phyloP scores from a whole-genome alignment of 768 basidiomycete genomes.

The Kwoniella heveanensis region DNA sequence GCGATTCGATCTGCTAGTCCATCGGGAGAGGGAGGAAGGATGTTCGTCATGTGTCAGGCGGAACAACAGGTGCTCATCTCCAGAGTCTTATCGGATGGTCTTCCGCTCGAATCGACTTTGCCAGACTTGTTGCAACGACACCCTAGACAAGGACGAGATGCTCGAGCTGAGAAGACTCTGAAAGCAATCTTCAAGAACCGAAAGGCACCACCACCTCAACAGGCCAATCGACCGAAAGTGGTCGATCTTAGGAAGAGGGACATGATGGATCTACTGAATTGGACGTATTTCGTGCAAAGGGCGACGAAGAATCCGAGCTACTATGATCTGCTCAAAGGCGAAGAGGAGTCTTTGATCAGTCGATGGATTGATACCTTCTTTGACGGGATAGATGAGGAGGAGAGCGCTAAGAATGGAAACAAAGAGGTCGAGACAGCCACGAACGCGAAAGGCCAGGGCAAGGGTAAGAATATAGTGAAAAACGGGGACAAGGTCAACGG shows the following conservation, averaged over 20 bases:
- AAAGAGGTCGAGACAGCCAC: background rate
- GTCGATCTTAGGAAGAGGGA: slow-evolving; percentile 65
- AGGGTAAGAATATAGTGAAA: slow-evolving; percentile 6
- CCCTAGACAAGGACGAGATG: slow-evolving; percentile 31
- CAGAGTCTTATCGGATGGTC: slow-evolving; percentile 81
- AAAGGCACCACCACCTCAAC: slow-evolving; percentile 12
- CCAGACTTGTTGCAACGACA: slow-evolving; percentile 26
- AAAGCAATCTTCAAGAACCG: slow-evolving; percentile 42
- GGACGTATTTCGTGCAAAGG: slow-evolving; percentile 75
- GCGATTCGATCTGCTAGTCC: slow-evolving; percentile 58
- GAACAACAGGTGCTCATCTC: slow-evolving; percentile 79
- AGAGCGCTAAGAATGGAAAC: background rate
- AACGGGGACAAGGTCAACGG: slow-evolving; percentile 1
- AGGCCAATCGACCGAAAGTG: slow-evolving; percentile 45
- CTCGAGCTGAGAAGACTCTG: slow-evolving; percentile 17
- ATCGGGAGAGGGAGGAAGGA: slow-evolving; percentile 59
- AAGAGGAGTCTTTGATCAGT: slow-evolving; percentile 63
- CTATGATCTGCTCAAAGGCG: slow-evolving; percentile 64
- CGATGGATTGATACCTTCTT: slow-evolving; percentile 65
- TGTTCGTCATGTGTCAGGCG: slow-evolving; percentile 84
- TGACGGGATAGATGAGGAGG: slow-evolving; percentile 5
- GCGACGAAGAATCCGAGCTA: slow-evolving; percentile 78
- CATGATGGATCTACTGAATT: slow-evolving; percentile 73
- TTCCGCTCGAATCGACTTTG: slow-evolving; percentile 83
- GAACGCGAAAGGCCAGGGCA: background rate